Conservation (phyloP, 371 early-diverging fungal genomes). For the Haplosporangium sp. region DNA sequence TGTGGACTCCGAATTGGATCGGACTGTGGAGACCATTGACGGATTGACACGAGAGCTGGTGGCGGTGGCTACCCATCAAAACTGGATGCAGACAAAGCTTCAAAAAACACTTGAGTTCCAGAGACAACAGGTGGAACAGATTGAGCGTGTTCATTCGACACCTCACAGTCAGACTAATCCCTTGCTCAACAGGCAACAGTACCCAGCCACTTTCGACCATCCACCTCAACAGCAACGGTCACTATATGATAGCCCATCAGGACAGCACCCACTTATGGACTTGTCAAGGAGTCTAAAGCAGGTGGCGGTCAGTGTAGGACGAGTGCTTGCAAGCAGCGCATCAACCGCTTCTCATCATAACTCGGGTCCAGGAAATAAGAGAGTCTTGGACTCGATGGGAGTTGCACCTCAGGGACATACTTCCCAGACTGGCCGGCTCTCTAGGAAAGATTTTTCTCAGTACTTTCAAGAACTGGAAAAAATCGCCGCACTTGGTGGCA, state of each 20-base stretch:
- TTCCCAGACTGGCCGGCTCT: conserved; percentile 3
- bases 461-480: conserved; percentile 51
- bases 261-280: conserved; percentile 30
- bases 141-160: conserved; percentile 24
- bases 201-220: no score
- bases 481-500: conserved; percentile 40
- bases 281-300: conserved; percentile 44
- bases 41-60: conserved; percentile 45
- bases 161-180: not conserved
- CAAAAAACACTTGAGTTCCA: conserved; percentile 47
- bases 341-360: not conserved
- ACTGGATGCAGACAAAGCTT: conserved; percentile 48
- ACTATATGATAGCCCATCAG: not conserved
- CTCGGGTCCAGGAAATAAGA: not conserved
- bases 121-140: conserved; percentile 43
- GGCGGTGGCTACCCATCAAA: conserved; percentile 50
- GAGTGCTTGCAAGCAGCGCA: conserved; percentile 31
- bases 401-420: not conserved
- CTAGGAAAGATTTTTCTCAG: conserved; percentile 35
- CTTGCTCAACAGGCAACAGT: no score
- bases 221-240: not conserved
- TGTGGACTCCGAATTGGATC: conserved; percentile 29
- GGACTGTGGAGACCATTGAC: conserved; percentile 51
- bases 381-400: not conserved
- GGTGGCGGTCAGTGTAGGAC: conserved; percentile 48